Conservation (phyloP, 768 basidiomycete genomes). For the Lentinula edodes region DNA sequence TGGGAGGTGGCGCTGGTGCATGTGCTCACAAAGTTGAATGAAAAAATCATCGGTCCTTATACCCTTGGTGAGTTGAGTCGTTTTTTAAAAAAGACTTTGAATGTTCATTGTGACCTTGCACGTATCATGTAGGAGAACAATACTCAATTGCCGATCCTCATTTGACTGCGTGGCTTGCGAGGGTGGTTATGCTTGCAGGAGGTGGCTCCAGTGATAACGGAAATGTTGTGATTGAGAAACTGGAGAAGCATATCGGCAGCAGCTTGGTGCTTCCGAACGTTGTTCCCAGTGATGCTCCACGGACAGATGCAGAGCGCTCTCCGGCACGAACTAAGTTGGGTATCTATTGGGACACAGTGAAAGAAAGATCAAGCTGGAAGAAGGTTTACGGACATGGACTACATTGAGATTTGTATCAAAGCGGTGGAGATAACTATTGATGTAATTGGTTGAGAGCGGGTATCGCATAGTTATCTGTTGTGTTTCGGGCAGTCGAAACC, state of each 20-base stretch:
- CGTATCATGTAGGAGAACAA: slow-evolving; percentile 58
- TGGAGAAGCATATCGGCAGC: slow-evolving; percentile 47
- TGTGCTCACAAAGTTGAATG: slow-evolving; percentile 42
- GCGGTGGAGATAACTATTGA: neutral
- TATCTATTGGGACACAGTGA: slow-evolving; percentile 65
- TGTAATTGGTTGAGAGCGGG: neutral
- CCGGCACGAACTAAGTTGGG: slow-evolving; percentile 47
- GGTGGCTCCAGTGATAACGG: slow-evolving; percentile 49
- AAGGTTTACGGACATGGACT: slow-evolving; percentile 49
- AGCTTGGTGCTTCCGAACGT: slow-evolving; percentile 21
- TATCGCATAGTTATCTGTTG: too few species aligned
- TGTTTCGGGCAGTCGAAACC: too few species aligned
- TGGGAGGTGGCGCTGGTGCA: slow-evolving; percentile 50
- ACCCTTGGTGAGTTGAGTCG: slow-evolving; percentile 44
- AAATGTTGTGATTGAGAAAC: slow-evolving; percentile 37
- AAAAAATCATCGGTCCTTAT: slow-evolving; percentile 60
- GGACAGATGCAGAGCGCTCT: slow-evolving; percentile 13
- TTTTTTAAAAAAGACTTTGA: neutral
- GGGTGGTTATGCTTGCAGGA: slow-evolving; percentile 53
- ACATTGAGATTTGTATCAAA: slow-evolving; percentile 23
- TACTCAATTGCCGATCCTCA: slow-evolving; percentile 79
- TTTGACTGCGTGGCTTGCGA: slow-evolving; percentile 68
- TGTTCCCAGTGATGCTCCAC: neutral
- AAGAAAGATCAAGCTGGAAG: slow-evolving; percentile 66
- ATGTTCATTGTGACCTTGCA: neutral